Percentiles rank a stretch among this genome's conserved stretches.
phyloP scores from a whole-genome alignment of 495 filamentous ascomycete species.

The Halenospora varia region DNA sequence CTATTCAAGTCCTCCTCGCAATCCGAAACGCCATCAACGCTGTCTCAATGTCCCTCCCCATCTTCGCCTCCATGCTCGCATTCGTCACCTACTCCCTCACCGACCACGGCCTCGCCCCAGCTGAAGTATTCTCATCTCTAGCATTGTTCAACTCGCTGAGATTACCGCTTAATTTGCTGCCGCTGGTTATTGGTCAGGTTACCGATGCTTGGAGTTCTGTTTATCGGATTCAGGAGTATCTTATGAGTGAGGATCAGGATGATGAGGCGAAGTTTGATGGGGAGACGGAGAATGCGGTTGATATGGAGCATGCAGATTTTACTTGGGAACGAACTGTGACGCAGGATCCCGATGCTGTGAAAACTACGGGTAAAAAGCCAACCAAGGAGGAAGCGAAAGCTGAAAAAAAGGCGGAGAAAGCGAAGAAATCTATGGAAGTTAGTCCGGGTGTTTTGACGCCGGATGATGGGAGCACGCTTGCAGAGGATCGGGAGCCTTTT shows the following conservation, averaged over 20 bases:
- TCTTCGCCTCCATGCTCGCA: conserved; percentile 89
- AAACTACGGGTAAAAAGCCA: conserved; percentile 34
- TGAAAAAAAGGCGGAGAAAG: conserved; percentile 20
- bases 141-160: conserved; percentile 90
- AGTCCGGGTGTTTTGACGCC: conserved; percentile 9
- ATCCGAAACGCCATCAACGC: conserved; percentile 84
- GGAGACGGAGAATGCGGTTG: conserved; percentile 62
- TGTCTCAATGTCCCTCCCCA: conserved; percentile 68
- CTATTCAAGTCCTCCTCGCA: conserved; percentile 74
- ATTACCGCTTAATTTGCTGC: conserved; percentile 83
- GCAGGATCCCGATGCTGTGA: conserved; percentile 46
- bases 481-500: conserved; percentile 68
- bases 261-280: conserved; percentile 66
- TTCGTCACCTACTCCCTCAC: conserved; percentile 91
- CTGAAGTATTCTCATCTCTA: conserved; percentile 84
- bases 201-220: conserved; percentile 86
- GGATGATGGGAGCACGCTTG: conserved; percentile 50
- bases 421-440: conserved; percentile 1
- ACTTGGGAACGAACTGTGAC: conserved; percentile 84
- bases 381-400: conserved; percentile 38
- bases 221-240: conserved; percentile 78
- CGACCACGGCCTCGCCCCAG: conserved; percentile 64
- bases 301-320: conserved; percentile 71
- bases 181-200: conserved; percentile 81
- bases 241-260: conserved; percentile 77